phyloP scores from a whole-genome alignment of 176 grass and related monocot species.

The Pontederia paniculata region DNA sequence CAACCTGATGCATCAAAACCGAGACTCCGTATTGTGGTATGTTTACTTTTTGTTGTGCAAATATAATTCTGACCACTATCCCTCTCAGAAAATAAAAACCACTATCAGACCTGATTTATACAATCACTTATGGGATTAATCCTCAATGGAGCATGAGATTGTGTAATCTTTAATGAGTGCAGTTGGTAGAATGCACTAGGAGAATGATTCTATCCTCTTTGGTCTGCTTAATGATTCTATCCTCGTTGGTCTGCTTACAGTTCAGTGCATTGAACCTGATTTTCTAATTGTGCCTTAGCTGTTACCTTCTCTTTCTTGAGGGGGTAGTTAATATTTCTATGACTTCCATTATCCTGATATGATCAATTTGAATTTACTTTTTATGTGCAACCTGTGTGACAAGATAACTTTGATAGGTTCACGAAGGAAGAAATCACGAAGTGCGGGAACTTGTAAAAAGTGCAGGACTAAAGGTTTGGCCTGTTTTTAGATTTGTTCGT shows the following conservation, averaged over 20 bases:
- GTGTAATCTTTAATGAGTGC: too few species aligned
- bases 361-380: background rate
- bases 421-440: constrained; percentile 97
- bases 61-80: constrained; percentile 6
- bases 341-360: background rate
- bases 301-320: too few species aligned
- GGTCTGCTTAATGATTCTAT: too few species aligned
- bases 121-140: too few species aligned
- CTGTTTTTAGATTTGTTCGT: constrained; percentile 19
- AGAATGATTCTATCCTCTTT: too few species aligned
- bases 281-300: background rate
- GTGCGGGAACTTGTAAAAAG: constrained; percentile 82
- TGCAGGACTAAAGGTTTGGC: constrained; percentile 68
- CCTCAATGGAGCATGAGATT: too few species aligned
- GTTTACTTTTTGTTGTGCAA: constrained; percentile 18
- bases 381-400: background rate
- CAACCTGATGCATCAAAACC: constrained; percentile 54
- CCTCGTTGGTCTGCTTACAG: too few species aligned
- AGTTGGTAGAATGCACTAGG: too few species aligned
- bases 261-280: background rate
- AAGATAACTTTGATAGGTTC: constrained; percentile 47
- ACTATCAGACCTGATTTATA: too few species aligned
- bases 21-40: constrained; percentile 77
- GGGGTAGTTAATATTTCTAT: background rate
- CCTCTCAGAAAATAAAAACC: too few species aligned